Percentiles rank a stretch among this genome's conserved stretches.
Evolutionary conservation across 257 asterid species (phyloP).

Genomic region (Nyctanthes arbortristis): DNA sequence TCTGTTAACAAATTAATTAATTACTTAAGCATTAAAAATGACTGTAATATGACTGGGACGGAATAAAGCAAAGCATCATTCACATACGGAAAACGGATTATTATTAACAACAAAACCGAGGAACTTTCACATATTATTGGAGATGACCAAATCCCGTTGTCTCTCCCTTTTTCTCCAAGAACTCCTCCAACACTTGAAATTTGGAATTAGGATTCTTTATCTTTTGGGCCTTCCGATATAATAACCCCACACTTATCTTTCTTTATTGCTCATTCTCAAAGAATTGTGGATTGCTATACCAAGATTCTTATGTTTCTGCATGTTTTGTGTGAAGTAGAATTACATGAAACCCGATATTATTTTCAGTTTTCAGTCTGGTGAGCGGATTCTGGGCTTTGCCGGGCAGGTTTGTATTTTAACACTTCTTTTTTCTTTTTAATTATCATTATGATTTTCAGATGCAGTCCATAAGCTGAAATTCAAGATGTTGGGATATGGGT

Average conservation of each 20-base stretch:
- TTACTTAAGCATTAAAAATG: slow-evolving; percentile 11
- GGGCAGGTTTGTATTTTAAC: slow-evolving; percentile 31
- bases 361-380: too few species aligned
- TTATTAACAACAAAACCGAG: background rate
- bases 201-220: slow-evolving; percentile 17
- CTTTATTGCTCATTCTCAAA: background rate
- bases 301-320: too few species aligned
- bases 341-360: too few species aligned
- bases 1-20: background rate
- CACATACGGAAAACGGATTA: too few species aligned
- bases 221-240: background rate
- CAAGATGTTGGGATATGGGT: background rate
- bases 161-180: slow-evolving; percentile 9
- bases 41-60: too few species aligned
- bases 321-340: slow-evolving; percentile 15
- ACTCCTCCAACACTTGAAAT: slow-evolving; percentile 18
- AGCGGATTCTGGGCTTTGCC: slow-evolving; percentile 19
- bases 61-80: too few species aligned
- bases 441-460: slow-evolving; percentile 1
- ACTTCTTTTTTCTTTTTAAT: background rate
- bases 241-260: background rate
- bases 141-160: slow-evolving; percentile 30
- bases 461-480: slow-evolving; percentile 13
- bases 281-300: background rate
- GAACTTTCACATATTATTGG: slow-evolving; percentile 26